These are phyloP conservation scores for Saccharomyces mikatae DNA, from an alignment of 805 yeast genomes.

Conservation along the genomic window DNA sequence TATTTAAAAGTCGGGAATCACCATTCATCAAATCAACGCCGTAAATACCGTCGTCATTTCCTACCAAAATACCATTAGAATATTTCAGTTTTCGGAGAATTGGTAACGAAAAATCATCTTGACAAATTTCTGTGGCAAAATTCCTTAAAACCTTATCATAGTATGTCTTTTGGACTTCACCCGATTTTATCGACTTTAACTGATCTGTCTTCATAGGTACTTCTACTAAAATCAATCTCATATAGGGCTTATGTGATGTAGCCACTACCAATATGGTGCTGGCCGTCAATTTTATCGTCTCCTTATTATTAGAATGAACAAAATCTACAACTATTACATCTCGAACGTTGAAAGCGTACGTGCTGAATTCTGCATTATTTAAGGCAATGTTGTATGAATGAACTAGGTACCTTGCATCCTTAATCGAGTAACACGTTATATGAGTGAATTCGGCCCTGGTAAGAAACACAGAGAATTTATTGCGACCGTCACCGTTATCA, in stretches of 20 bases:
- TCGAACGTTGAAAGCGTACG: slow-evolving; percentile 43
- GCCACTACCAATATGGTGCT: slow-evolving; percentile 43
- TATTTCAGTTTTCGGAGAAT: slow-evolving; percentile 13
- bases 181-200: not conserved
- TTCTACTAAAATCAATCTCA: slow-evolving; percentile 53
- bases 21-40: slow-evolving; percentile 22
- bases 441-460: slow-evolving; percentile 56
- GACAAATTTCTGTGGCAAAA: slow-evolving; percentile 24
- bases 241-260: slow-evolving; percentile 71
- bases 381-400: slow-evolving; percentile 46
- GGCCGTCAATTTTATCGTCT: not conserved
- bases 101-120: slow-evolving; percentile 26
- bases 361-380: slow-evolving; percentile 66
- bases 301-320: not conserved
- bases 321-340: slow-evolving; percentile 12
- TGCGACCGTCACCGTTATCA: slow-evolving; percentile 10
- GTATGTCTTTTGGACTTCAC: slow-evolving; percentile 2
- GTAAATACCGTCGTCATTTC: slow-evolving; percentile 22
- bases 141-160: slow-evolving; percentile 24
- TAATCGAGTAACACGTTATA: slow-evolving; percentile 36
- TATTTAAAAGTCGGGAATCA: slow-evolving; percentile 24
- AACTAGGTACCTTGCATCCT: slow-evolving; percentile 14
- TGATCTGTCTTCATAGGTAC: slow-evolving; percentile 29
- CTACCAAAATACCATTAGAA: slow-evolving; percentile 20
- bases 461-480: slow-evolving; percentile 38